Evolutionary conservation across 371 early-diverging fungal genomes (phyloP).

Genomic region (Rozella allomycis): DNA sequence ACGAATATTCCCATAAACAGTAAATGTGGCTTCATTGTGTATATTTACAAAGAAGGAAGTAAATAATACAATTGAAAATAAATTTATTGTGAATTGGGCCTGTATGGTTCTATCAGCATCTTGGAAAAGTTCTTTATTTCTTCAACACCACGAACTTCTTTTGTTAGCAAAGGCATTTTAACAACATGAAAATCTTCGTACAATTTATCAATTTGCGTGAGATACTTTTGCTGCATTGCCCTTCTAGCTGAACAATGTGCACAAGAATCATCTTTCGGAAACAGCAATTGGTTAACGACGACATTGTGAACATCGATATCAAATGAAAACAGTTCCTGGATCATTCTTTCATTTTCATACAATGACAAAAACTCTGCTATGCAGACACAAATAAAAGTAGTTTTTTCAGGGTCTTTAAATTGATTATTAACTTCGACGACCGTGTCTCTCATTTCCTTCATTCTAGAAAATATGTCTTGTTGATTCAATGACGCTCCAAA

Average conservation of each 20-base stretch:
- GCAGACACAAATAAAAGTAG: constrained; percentile 95
- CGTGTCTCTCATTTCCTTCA: constrained; percentile 76
- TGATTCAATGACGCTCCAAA: constrained; percentile 79
- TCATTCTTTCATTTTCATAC: constrained; percentile 96
- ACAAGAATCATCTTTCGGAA: constrained; percentile 64
- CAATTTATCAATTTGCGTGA: constrained; percentile 88
- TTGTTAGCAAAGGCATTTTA: constrained; percentile 76
- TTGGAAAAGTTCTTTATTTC: constrained; percentile 73
- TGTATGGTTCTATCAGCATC: constrained; percentile 63
- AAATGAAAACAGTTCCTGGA: constrained; percentile 87
- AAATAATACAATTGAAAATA: no score
- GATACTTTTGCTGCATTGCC: constrained; percentile 94
- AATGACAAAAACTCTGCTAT: constrained; percentile 94
- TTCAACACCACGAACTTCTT: constrained; percentile 86
- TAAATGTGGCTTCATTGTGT: no score
- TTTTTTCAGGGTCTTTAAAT: constrained; percentile 86
- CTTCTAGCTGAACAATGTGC: constrained; percentile 76
- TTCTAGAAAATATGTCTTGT: constrained; percentile 82
- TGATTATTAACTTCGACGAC: constrained; percentile 91
- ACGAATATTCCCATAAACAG: no score
- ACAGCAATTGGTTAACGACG: constrained; percentile 90
- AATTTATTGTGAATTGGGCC: constrained; percentile 5
- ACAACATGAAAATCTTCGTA: constrained; percentile 93
- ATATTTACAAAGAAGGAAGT: no score
- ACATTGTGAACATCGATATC: constrained; percentile 97